Conservation (phyloP, 148 eudicot genomes). For the Bassia scoparia region DNA sequence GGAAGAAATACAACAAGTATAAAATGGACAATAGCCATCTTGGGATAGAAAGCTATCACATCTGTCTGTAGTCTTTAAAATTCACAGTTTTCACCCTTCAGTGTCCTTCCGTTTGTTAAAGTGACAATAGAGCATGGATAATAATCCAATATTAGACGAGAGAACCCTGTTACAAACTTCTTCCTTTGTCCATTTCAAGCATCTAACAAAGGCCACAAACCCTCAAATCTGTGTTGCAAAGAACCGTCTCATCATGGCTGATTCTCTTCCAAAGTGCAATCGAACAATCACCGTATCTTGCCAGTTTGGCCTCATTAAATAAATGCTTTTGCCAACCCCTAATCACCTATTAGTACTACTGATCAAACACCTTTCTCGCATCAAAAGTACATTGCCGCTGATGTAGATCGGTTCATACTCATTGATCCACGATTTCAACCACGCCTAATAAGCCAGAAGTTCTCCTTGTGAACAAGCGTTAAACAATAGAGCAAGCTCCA, state of each 20-base stretch:
- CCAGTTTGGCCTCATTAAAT: too few species aligned
- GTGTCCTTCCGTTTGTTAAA: background rate
- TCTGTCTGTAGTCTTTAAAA: background rate
- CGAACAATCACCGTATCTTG: background rate
- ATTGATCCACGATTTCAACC: background rate
- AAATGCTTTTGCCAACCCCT: too few species aligned
- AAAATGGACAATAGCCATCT: background rate
- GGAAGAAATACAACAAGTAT: background rate
- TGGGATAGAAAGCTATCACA: background rate
- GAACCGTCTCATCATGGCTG: background rate
- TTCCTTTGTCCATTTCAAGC: background rate
- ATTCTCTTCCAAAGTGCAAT: too few species aligned
- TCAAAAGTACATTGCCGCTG: background rate
- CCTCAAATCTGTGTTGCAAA: background rate
- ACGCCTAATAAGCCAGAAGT: background rate
- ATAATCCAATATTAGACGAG: background rate
- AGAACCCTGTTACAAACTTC: background rate
- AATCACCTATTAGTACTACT: background rate
- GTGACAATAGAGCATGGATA: background rate
- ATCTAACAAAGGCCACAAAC: background rate
- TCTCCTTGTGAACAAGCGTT: background rate
- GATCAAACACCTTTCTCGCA: too few species aligned
- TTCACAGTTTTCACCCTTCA: background rate
- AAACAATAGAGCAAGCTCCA: conserved; percentile 1
- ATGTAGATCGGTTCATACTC: background rate